A percentile compares a stretch with the other conserved stretches of the same genome.
phyloP scores from a whole-genome alignment of 345 rosid genomes.

The Melastoma malabathricum region DNA sequence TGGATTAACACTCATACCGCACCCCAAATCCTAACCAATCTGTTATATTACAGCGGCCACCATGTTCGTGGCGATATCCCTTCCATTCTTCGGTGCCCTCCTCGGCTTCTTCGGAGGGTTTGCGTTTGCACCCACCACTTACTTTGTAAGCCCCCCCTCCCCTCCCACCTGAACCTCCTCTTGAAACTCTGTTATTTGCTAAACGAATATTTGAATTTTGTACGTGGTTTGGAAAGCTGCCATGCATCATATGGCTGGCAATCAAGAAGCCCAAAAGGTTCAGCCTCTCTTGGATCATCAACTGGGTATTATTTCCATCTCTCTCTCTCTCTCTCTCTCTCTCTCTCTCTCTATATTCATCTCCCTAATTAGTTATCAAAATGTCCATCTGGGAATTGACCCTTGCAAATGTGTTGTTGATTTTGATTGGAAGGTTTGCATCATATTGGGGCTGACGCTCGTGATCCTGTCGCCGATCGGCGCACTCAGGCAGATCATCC shows the following conservation, averaged over 20 bases:
- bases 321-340: too few species aligned
- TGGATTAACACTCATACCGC: too few species aligned
- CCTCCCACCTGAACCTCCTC: too few species aligned
- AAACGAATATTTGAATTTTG: background rate
- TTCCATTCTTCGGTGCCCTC: conserved; percentile 74
- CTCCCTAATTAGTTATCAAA: too few species aligned
- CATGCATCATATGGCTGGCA: conserved; percentile 68
- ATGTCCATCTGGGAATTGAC: too few species aligned
- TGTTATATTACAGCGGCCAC: conserved; percentile 60
- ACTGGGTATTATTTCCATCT: conserved; percentile 50
- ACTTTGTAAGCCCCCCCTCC: conserved; percentile 35
- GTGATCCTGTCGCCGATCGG: conserved; percentile 74
- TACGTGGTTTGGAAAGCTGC: conserved; percentile 29
- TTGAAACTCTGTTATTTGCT: background rate
- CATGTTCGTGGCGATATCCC: conserved; percentile 52
- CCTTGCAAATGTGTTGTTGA: too few species aligned
- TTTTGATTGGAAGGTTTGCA: too few species aligned
- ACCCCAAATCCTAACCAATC: too few species aligned
- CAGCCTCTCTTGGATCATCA: conserved; percentile 52
- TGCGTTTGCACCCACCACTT: conserved; percentile 77
- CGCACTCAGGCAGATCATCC: conserved; percentile 55
- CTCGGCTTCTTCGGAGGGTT: conserved; percentile 84
- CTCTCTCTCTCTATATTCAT: too few species aligned
- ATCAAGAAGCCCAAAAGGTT: conserved; percentile 57
- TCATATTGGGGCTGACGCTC: conserved; percentile 37